phyloP scores from a whole-genome alignment of 106 monocot species.

The Triglochin maritima region DNA sequence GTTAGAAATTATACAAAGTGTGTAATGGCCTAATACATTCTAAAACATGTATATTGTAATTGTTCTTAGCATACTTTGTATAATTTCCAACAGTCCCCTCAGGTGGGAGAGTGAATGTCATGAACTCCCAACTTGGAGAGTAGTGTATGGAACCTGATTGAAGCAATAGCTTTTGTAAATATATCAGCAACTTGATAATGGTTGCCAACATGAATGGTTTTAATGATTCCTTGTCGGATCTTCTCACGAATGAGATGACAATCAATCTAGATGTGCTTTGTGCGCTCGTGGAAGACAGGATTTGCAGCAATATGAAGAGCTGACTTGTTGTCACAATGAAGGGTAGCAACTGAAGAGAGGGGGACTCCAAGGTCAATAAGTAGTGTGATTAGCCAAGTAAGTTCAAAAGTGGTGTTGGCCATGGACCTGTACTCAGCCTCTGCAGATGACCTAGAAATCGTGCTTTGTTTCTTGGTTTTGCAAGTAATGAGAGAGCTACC shows the following conservation, averaged over 20 bases:
- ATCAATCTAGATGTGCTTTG: too few species aligned
- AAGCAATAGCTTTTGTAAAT: not conserved
- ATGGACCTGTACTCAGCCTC: not conserved
- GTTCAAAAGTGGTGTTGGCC: not conserved
- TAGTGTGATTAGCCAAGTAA: not conserved
- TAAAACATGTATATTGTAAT: too few species aligned
- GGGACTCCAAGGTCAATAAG: not conserved
- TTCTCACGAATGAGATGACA: not conserved
- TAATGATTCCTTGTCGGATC: not conserved
- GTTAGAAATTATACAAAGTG: too few species aligned
- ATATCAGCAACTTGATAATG: not conserved
- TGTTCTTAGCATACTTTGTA: too few species aligned
- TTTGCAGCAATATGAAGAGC: not conserved
- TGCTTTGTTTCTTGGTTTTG: too few species aligned
- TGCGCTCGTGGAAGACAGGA: too few species aligned
- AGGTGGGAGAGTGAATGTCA: not conserved
- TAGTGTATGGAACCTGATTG: not conserved
- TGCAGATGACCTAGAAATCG: too few species aligned
- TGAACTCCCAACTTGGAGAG: not conserved
- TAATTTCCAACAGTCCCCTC: too few species aligned
- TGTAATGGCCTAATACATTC: too few species aligned
- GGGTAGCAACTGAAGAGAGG: not conserved
- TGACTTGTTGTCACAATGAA: not conserved
- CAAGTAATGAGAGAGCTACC: not conserved
- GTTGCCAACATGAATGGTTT: not conserved